Percentiles rank a stretch among this genome's conserved stretches.
Conservation (phyloP, 306 rosid genomes). For the Dryas drummondii region DNA sequence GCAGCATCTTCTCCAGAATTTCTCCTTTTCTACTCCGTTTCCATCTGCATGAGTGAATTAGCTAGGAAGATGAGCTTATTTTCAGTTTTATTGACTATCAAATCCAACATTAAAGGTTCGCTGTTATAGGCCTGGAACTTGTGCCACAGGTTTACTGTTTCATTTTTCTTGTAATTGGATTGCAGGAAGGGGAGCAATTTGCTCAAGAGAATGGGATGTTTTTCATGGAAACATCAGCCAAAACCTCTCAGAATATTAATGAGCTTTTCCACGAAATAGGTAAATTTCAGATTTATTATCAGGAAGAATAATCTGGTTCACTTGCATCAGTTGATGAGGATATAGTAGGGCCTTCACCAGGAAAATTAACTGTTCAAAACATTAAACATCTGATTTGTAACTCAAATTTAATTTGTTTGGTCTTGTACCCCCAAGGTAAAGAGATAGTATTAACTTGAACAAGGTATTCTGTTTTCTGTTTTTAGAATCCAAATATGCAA, state of each 20-base stretch:
- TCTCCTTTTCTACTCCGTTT: background rate
- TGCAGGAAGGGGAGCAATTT: slow-evolving; percentile 74
- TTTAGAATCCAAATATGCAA: background rate
- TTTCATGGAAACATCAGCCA: slow-evolving; percentile 84
- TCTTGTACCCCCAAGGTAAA: background rate
- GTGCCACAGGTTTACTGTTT: background rate
- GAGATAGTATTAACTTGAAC: background rate
- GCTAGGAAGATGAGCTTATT: background rate
- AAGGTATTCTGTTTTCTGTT: background rate
- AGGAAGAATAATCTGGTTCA: background rate
- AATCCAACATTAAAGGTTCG: background rate
- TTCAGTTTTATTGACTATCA: background rate
- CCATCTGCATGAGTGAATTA: background rate
- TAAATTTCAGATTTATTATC: slow-evolving; percentile 17
- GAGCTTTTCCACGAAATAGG: slow-evolving; percentile 88
- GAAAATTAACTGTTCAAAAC: background rate
- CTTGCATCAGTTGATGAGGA: background rate
- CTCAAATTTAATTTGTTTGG: background rate
- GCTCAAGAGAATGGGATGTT: slow-evolving; percentile 83
- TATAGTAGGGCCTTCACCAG: background rate
- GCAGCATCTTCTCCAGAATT: background rate
- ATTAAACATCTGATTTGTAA: too few species aligned
- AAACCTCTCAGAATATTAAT: slow-evolving; percentile 67
- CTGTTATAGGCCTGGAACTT: background rate
- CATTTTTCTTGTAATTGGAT: background rate